Conservation (phyloP, 192 early-diverging fungal genomes). For the Geranomyces michiganensis region DNA sequence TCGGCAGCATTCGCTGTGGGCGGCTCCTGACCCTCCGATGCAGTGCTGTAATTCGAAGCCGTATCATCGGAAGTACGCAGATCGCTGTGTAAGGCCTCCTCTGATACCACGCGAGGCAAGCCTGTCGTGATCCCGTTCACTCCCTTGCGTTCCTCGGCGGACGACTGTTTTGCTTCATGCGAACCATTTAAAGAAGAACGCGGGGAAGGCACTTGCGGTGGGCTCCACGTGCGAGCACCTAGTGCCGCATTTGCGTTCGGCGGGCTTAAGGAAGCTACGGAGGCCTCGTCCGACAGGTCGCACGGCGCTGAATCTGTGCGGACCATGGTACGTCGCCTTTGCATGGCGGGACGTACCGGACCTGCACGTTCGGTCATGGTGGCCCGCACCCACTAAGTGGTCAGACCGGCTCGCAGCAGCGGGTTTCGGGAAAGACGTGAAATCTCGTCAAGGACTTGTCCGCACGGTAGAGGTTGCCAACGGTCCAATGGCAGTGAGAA, state of each 20-base stretch:
- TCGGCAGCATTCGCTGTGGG: not conserved
- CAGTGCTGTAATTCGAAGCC: not conserved
- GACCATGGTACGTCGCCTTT: conserved; percentile 16
- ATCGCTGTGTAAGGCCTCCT: not conserved
- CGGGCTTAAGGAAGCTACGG: not conserved
- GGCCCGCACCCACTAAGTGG: too few species aligned
- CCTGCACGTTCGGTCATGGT: too few species aligned
- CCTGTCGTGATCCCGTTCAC: not conserved
- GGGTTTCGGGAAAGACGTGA: too few species aligned
- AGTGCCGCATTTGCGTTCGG: not conserved
- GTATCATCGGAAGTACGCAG: not conserved
- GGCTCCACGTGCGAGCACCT: conserved; percentile 2
- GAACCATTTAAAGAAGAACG: conserved; percentile 14
- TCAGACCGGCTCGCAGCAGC: too few species aligned
- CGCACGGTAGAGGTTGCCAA: too few species aligned
- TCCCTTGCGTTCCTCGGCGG: not conserved
- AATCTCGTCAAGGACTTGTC: too few species aligned
- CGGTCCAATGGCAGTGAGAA: too few species aligned
- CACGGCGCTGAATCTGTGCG: conserved; percentile 33
- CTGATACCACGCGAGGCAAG: not conserved
- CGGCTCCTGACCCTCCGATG: not conserved
- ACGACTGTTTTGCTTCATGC: not conserved
- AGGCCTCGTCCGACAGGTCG: conserved; percentile 16
- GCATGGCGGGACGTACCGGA: not conserved
- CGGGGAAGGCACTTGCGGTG: conserved; percentile 1